Conservation (phyloP, 2,329 filamentous ascomycete genomes). For the Lasiodiplodia sp. region DNA sequence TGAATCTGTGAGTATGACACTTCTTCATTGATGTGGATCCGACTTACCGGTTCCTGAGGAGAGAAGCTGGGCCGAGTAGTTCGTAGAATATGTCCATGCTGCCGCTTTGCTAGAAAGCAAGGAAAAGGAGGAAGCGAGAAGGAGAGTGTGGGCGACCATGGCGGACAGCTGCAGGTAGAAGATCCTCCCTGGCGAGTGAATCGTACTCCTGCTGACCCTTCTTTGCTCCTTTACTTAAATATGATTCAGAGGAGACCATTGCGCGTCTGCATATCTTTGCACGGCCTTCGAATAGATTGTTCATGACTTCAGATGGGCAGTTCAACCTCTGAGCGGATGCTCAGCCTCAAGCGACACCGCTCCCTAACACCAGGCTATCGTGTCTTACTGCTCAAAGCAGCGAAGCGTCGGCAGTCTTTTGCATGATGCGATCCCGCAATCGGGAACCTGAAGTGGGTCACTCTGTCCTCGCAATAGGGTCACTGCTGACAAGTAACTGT, state of each 20-base stretch:
- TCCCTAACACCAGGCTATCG: neutral
- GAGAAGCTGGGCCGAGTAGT: constrained; percentile 1
- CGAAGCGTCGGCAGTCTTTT: neutral
- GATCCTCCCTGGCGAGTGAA: neutral
- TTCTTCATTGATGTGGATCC: neutral
- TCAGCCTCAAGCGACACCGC: neutral
- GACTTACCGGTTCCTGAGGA: neutral
- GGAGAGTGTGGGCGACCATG: constrained; percentile 3
- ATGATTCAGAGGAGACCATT: neutral
- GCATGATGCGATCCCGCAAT: neutral
- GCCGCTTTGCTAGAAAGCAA: neutral
- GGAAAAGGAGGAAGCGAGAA: neutral
- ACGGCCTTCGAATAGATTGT: neutral
- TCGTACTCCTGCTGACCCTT: neutral
- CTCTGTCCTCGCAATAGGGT: neutral
- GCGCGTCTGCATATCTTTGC: neutral
- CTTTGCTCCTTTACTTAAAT: neutral
- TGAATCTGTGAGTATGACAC: neutral
- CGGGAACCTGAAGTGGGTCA: neutral
- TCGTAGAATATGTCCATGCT: neutral
- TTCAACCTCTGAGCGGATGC: neutral
- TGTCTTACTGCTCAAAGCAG: neutral
- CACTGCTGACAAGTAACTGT: neutral
- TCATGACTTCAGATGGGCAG: neutral
- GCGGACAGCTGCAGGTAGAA: neutral